These are phyloP conservation scores for Trichoderma koningii DNA, from an alignment of 2,329 filamentous ascomycete genomes.

Conservation along the genomic window DNA sequence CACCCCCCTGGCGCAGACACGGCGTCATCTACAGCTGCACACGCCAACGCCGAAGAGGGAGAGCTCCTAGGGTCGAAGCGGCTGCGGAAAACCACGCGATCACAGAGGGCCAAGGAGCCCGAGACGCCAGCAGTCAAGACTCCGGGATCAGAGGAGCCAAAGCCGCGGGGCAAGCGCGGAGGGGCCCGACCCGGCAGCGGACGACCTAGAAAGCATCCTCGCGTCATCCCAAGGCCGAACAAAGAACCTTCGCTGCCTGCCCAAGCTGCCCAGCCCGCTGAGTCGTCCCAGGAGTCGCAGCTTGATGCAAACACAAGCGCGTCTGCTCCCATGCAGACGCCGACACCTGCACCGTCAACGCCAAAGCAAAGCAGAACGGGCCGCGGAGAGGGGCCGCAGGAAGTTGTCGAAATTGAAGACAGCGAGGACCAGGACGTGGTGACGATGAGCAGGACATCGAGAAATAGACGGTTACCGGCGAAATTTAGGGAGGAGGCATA, in stretches of 20 bases:
- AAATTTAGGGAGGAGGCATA: slow-evolving; percentile 42
- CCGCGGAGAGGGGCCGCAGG: slow-evolving; percentile 9
- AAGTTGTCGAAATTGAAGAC: slow-evolving; percentile 36
- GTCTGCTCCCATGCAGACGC: background rate
- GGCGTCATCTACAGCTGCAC: slow-evolving; percentile 32
- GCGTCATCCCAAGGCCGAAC: slow-evolving; percentile 25
- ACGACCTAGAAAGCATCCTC: slow-evolving; percentile 44
- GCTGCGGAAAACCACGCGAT: slow-evolving; percentile 34
- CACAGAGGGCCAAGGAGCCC: slow-evolving; percentile 27
- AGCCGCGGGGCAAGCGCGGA: slow-evolving; percentile 42
- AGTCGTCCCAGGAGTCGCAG: background rate
- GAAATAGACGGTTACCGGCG: slow-evolving; percentile 41
- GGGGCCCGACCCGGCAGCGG: slow-evolving; percentile 45
- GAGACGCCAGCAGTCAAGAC: slow-evolving; percentile 28
- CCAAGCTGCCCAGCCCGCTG: slow-evolving; percentile 1
- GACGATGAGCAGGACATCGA: slow-evolving; percentile 34
- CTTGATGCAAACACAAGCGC: background rate
- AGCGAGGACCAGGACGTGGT: slow-evolving; percentile 41
- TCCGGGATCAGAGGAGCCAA: slow-evolving; percentile 33
- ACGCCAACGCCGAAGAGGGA: slow-evolving; percentile 33
- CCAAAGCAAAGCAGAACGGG: slow-evolving; percentile 6
- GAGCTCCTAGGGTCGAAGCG: slow-evolving; percentile 31
- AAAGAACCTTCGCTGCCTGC: background rate
- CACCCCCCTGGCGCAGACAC: slow-evolving; percentile 34
- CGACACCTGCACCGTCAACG: slow-evolving; percentile 4